These are phyloP conservation scores for Heliamphora pulchella DNA, from an alignment of 179 eudicot genomes.

Conservation along the genomic window DNA sequence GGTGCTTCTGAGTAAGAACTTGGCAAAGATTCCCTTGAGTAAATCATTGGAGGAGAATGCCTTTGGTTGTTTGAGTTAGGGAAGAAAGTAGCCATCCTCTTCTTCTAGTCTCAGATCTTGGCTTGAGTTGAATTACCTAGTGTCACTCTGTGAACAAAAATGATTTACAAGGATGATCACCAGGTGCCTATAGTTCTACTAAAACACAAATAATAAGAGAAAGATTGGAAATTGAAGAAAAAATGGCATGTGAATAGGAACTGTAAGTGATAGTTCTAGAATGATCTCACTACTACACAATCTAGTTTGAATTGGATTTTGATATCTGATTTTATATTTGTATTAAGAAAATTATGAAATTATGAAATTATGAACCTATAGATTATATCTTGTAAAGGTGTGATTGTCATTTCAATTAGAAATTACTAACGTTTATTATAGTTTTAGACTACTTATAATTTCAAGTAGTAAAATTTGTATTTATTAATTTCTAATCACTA, in stretches of 20 bases:
- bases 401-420: no score
- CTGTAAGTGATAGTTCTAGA: background rate
- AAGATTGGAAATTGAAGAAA: background rate
- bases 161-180: background rate
- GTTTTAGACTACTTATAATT: no score
- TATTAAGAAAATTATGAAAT: background rate
- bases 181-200: background rate
- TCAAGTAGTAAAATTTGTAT: no score
- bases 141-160: constrained; percentile 3
- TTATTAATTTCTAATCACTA: no score
- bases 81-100: constrained; percentile 37
- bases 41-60: constrained; percentile 26
- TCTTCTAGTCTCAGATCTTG: background rate
- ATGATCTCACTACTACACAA: background rate
- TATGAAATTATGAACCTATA: no score
- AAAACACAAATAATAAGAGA: background rate
- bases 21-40: constrained; percentile 30
- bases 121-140: constrained; percentile 3
- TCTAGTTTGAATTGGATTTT: background rate
- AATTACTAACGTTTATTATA: no score
- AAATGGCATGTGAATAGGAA: background rate
- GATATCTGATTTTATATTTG: background rate
- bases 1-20: constrained; percentile 27
- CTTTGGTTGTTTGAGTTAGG: constrained; percentile 30
- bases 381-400: no score